These are phyloP conservation scores for Amanita molliuscula DNA, from an alignment of 768 basidiomycete species.

Conservation along the genomic window DNA sequence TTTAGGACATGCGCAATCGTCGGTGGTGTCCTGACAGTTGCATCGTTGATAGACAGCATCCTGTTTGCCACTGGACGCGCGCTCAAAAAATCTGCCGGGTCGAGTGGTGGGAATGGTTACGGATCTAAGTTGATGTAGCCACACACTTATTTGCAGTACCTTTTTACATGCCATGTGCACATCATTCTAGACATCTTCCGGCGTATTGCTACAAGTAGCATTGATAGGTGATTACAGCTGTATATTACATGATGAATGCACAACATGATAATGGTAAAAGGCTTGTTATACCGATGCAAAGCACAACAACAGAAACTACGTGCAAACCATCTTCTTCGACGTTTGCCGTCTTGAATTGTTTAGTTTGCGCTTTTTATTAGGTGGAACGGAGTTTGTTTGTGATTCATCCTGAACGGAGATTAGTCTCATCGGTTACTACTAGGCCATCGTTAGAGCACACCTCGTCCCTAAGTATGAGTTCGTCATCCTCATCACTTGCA, in stretches of 20 bases:
- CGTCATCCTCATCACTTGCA: constrained; percentile 42
- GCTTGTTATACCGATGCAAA: neutral
- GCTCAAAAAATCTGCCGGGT: constrained; percentile 48
- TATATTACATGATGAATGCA: neutral
- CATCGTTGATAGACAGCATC: constrained; percentile 77
- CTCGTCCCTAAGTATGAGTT: constrained; percentile 51
- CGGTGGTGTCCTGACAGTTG: constrained; percentile 93
- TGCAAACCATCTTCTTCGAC: neutral
- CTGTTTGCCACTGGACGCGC: constrained; percentile 75
- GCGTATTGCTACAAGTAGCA: neutral
- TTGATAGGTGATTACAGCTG: neutral
- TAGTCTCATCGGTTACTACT: neutral
- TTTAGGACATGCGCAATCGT: constrained; percentile 91
- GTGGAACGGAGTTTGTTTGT: constrained; percentile 13
- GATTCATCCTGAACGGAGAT: constrained; percentile 1
- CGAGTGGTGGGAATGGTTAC: constrained; percentile 19
- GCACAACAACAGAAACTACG: neutral
- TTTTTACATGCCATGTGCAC: constrained; percentile 5
- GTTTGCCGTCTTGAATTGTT: constrained; percentile 2
- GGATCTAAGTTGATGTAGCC: constrained; percentile 37
- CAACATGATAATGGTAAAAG: neutral
- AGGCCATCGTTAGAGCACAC: constrained; percentile 20
- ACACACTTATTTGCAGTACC: neutral
- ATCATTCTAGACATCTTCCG: neutral
- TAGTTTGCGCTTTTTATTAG: constrained; percentile 26